Evolutionary conservation across 305 asterid genomes (phyloP).

Genomic region (Fraxinus paxiana): DNA sequence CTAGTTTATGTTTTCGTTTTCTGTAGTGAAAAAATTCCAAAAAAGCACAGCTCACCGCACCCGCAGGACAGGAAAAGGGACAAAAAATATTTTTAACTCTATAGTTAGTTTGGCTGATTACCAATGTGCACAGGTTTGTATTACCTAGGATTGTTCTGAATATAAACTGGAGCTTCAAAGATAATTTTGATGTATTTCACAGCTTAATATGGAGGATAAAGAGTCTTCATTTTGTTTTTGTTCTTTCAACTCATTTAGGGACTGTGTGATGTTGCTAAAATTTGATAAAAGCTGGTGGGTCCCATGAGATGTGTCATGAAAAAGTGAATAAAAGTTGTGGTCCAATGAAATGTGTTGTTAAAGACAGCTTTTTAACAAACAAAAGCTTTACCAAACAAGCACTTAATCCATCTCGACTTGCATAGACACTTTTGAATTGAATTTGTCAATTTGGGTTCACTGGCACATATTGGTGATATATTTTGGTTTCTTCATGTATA

Average conservation of each 20-base stretch:
- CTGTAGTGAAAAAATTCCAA: not conserved
- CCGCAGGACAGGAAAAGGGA: not conserved
- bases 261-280: not conserved
- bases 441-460: not conserved
- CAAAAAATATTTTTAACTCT: not conserved
- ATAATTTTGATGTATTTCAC: not conserved
- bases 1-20: not conserved
- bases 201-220: not conserved
- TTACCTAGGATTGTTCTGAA: not conserved
- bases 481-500: not conserved
- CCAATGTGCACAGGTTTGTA: not conserved
- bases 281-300: not conserved
- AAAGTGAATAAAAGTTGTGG: not conserved
- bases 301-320: not conserved
- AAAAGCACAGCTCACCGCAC: not conserved
- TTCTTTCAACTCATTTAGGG: not conserved
- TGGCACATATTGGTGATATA: not conserved
- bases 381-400: not conserved
- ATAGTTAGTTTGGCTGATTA: not conserved
- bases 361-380: not conserved
- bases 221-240: not conserved
- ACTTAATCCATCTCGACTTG: not conserved
- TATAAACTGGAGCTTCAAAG: not conserved
- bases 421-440: not conserved
- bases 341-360: not conserved